These are phyloP conservation scores for Tricholoma sp. DNA, from an alignment of 768 basidiomycete species.

Conservation along the genomic window DNA sequence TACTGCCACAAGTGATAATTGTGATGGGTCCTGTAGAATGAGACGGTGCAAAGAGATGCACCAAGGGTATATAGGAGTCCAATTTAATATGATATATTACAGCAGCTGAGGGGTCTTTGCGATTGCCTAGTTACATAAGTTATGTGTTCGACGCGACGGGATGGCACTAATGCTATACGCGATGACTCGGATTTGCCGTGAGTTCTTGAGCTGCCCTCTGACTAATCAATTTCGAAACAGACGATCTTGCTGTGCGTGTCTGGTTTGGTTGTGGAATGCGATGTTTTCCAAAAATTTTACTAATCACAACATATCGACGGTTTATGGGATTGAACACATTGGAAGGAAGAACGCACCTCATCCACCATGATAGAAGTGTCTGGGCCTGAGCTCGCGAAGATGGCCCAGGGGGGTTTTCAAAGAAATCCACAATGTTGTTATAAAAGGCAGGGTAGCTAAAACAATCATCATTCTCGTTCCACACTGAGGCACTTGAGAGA, in stretches of 20 bases:
- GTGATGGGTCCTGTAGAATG: too few relatives aligned
- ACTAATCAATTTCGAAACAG: background rate
- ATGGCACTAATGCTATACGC: too few relatives aligned
- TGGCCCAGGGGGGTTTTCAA: constrained; percentile 11
- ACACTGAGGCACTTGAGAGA: constrained; percentile 7
- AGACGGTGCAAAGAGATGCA: too few relatives aligned
- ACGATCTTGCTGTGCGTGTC: background rate
- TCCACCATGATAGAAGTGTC: constrained; percentile 3
- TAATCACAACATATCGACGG: background rate
- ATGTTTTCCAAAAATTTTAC: background rate
- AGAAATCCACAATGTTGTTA: constrained; percentile 13
- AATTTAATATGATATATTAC: too few relatives aligned
- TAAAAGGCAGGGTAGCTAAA: constrained; percentile 13
- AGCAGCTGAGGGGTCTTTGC: too few relatives aligned
- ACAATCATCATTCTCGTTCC: constrained; percentile 8
- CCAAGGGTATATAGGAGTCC: too few relatives aligned
- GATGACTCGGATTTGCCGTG: too few relatives aligned
- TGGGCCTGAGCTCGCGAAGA: background rate
- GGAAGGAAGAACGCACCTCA: background rate
- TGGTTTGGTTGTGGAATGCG: background rate
- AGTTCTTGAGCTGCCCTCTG: background rate
- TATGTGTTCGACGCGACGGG: too few relatives aligned
- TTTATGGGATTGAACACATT: too few relatives aligned
- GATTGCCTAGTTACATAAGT: too few relatives aligned
- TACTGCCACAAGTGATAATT: too few relatives aligned